Conservation (phyloP, 2,329 filamentous ascomycete genomes). For the Fusarium decemcellulare region DNA sequence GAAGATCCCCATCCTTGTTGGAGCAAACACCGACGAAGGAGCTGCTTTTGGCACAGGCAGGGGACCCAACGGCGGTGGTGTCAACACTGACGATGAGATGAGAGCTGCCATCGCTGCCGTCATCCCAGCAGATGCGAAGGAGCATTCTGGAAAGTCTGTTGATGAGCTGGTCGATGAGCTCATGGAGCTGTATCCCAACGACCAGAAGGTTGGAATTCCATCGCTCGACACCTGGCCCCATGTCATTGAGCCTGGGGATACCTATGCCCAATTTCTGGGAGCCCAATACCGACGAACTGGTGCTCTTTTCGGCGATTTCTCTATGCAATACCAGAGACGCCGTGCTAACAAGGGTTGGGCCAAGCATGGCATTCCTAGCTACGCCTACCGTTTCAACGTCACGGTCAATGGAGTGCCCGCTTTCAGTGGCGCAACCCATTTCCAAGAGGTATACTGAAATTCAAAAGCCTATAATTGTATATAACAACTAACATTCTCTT, state of each 20-base stretch:
- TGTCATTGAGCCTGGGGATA: constrained; percentile 46
- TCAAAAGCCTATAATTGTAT: accelerated
- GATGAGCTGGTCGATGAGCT: constrained; percentile 44
- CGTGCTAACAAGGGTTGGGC: constrained; percentile 48
- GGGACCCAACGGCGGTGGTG: constrained; percentile 29
- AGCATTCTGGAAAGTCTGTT: constrained; percentile 38
- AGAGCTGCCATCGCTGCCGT: constrained; percentile 22
- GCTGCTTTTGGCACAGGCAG: constrained; percentile 40
- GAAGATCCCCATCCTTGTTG: constrained; percentile 53
- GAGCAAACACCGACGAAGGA: constrained; percentile 53
- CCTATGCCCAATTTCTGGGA: constrained; percentile 42
- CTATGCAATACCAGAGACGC: constrained; percentile 47
- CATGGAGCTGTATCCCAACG: constrained; percentile 49
- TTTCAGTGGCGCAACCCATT: constrained; percentile 51
- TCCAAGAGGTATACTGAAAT: constrained; percentile 49
- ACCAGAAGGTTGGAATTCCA: constrained; percentile 53
- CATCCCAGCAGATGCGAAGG: constrained; percentile 21
- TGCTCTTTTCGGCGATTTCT: constrained; percentile 48
- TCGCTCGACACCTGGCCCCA: constrained; percentile 51
- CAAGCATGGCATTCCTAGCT: constrained; percentile 45
- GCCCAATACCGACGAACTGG: constrained; percentile 49
- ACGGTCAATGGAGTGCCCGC: constrained; percentile 43
- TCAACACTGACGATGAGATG: constrained; percentile 50
- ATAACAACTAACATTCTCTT: neutral
- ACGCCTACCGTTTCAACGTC: constrained; percentile 52